Percentiles rank a stretch among this genome's conserved stretches.
Evolutionary conservation across 1,284 basidiomycete species (phyloP).

Genomic region (Ustilago curta): DNA sequence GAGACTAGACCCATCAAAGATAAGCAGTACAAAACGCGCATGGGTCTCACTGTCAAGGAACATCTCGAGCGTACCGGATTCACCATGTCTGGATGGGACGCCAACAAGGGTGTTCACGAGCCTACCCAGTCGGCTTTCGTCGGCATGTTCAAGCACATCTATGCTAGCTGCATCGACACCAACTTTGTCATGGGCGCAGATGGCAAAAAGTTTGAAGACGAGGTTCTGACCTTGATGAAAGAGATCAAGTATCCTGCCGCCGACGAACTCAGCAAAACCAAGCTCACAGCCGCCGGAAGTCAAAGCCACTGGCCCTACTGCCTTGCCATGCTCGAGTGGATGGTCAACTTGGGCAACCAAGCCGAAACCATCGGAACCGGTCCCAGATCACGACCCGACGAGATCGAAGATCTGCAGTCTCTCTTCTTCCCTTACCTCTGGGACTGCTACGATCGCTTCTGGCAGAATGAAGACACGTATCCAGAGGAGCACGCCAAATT

Average conservation of each 20-base stretch:
- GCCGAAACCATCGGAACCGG: slow-evolving; percentile 55
- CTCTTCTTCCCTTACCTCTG: slow-evolving; percentile 67
- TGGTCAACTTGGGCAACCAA: slow-evolving; percentile 58
- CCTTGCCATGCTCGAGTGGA: slow-evolving; percentile 68
- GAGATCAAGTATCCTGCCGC: slow-evolving; percentile 67
- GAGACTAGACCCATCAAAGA: slow-evolving; percentile 57
- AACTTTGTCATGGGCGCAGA: slow-evolving; percentile 60
- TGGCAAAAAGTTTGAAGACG: slow-evolving; percentile 66
- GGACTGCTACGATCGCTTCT: slow-evolving; percentile 68
- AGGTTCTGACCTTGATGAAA: slow-evolving; percentile 63
- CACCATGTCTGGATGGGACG: slow-evolving; percentile 58
- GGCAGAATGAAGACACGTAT: slow-evolving; percentile 67
- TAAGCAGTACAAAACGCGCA: slow-evolving; percentile 55
- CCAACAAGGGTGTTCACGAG: slow-evolving; percentile 61
- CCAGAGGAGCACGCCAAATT: slow-evolving; percentile 65
- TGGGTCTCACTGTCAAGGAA: slow-evolving; percentile 59
- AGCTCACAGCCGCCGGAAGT: slow-evolving; percentile 65
- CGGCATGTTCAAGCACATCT: slow-evolving; percentile 67
- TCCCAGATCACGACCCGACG: slow-evolving; percentile 53
- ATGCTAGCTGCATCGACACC: slow-evolving; percentile 61
- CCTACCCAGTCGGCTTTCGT: slow-evolving; percentile 66
- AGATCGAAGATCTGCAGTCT: slow-evolving; percentile 61
- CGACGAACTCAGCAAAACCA: slow-evolving; percentile 68
- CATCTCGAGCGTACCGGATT: slow-evolving; percentile 64
- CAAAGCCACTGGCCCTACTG: slow-evolving; percentile 67